A percentile compares a stretch with the other conserved stretches of the same genome.
These are phyloP conservation scores for Xylaria castorea DNA, from an alignment of 495 filamentous ascomycete species.

Conservation along the genomic window DNA sequence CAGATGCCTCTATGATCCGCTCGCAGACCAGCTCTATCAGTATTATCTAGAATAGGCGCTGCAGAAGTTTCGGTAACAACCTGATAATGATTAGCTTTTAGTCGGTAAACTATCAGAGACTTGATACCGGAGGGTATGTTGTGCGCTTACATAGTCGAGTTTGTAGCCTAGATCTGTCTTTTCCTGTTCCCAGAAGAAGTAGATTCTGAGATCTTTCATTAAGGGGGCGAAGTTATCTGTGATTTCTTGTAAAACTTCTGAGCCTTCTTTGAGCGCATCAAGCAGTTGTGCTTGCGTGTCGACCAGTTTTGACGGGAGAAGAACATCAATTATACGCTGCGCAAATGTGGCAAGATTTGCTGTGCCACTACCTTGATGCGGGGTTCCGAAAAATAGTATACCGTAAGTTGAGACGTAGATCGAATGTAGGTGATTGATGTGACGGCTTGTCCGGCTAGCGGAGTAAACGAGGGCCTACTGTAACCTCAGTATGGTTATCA, in stretches of 20 bases:
- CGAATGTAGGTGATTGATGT: constrained; percentile 42
- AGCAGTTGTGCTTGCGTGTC: constrained; percentile 36
- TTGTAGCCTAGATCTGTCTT: constrained; percentile 44
- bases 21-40: constrained; percentile 41
- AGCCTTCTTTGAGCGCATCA: constrained; percentile 43
- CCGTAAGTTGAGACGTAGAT: constrained; percentile 48
- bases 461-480: constrained; percentile 37
- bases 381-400: constrained; percentile 52
- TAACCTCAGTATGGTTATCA: neutral
- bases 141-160: constrained; percentile 35
- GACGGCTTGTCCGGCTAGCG: constrained; percentile 32
- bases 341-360: constrained; percentile 22
- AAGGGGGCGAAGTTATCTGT: constrained; percentile 52
- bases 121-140: neutral
- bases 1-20: constrained; percentile 34
- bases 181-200: constrained; percentile 55
- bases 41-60: constrained; percentile 46
- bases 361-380: constrained; percentile 34
- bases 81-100: neutral
- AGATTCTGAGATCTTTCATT: constrained; percentile 50
- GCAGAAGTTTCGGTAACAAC: constrained; percentile 44
- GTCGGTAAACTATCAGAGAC: neutral
- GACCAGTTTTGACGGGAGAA: constrained; percentile 23
- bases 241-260: constrained; percentile 51
- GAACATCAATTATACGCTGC: constrained; percentile 15